Evolutionary conservation across 73 alveolate species (phyloP).

Genomic region (Durusdinium trenchii): DNA sequence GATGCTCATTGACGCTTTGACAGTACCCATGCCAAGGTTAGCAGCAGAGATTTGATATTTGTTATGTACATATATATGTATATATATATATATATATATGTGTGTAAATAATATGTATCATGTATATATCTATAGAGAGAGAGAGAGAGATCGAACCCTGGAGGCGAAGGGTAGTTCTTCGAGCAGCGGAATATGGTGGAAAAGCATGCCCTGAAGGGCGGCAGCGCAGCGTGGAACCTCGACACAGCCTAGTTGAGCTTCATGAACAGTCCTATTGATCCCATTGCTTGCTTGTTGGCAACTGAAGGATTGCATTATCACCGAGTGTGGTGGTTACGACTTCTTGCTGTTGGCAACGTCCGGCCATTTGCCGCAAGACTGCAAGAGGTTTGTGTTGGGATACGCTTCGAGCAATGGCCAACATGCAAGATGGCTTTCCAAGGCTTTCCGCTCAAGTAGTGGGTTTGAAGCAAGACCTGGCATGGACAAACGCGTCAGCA

Average conservation of each 20-base stretch:
- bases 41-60: not conserved
- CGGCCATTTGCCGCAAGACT: not conserved
- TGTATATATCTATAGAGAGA: no score
- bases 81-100: no score
- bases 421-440: not conserved
- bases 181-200: slow-evolving; percentile 47
- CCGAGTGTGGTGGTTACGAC: slow-evolving; percentile 79
- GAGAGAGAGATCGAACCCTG: not conserved
- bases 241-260: not conserved
- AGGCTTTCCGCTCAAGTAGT: slow-evolving; percentile 60
- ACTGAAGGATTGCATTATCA: slow-evolving; percentile 52
- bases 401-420: no score
- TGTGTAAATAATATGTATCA: no score
- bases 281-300: no score
- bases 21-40: not conserved
- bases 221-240: slow-evolving; percentile 33
- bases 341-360: slow-evolving; percentile 47
- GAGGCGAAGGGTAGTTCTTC: slow-evolving; percentile 50
- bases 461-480: slow-evolving; percentile 40
- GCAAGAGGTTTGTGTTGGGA: not conserved
- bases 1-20: no score
- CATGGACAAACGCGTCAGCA: slow-evolving; percentile 31
- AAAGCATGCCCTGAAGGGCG: slow-evolving; percentile 52
- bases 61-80: no score
- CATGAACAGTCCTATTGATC: no score